These are phyloP conservation scores for Lactarius psammicola DNA, from an alignment of 768 basidiomycete species.

Conservation along the genomic window DNA sequence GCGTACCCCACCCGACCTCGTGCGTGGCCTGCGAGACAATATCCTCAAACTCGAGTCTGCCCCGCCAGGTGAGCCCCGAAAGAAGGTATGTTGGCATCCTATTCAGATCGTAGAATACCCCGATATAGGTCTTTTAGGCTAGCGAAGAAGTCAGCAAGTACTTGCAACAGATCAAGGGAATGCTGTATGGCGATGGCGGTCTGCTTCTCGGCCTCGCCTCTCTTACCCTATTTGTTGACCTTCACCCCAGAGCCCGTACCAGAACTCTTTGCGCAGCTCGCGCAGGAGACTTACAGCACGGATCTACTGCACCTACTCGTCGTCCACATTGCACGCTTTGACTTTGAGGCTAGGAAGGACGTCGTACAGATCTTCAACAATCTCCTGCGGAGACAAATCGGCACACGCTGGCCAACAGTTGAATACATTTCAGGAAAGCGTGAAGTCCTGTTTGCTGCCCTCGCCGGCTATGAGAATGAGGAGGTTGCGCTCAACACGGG, in stretches of 20 bases:
- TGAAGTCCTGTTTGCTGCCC: slow-evolving; percentile 76
- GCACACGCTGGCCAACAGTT: slow-evolving; percentile 91
- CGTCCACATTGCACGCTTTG: slow-evolving; percentile 78
- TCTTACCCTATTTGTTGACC: slow-evolving; percentile 13
- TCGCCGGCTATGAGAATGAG: slow-evolving; percentile 93
- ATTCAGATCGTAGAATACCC: not conserved
- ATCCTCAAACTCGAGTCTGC: slow-evolving; percentile 73
- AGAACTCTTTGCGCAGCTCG: slow-evolving; percentile 89
- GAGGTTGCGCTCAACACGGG: slow-evolving; percentile 97
- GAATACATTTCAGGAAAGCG: slow-evolving; percentile 83
- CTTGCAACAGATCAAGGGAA: slow-evolving; percentile 84
- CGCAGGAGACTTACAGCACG: slow-evolving; percentile 92
- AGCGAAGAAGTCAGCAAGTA: slow-evolving; percentile 88
- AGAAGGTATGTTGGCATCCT: slow-evolving; percentile 58
- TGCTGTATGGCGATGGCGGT: slow-evolving; percentile 90
- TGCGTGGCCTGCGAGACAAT: slow-evolving; percentile 75
- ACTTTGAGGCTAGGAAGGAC: slow-evolving; percentile 91
- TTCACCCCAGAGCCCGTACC: slow-evolving; percentile 66
- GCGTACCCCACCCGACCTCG: slow-evolving; percentile 83
- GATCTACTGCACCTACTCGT: slow-evolving; percentile 84
- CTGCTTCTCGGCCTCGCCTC: slow-evolving; percentile 30
- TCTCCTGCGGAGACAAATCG: slow-evolving; percentile 87
- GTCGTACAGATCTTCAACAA: slow-evolving; percentile 88
- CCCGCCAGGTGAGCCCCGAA: slow-evolving; percentile 72
- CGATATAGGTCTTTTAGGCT: slow-evolving; percentile 49